Conservation (phyloP, 2,329 filamentous ascomycete species). For the Colletotrichum neosansevieriae region DNA sequence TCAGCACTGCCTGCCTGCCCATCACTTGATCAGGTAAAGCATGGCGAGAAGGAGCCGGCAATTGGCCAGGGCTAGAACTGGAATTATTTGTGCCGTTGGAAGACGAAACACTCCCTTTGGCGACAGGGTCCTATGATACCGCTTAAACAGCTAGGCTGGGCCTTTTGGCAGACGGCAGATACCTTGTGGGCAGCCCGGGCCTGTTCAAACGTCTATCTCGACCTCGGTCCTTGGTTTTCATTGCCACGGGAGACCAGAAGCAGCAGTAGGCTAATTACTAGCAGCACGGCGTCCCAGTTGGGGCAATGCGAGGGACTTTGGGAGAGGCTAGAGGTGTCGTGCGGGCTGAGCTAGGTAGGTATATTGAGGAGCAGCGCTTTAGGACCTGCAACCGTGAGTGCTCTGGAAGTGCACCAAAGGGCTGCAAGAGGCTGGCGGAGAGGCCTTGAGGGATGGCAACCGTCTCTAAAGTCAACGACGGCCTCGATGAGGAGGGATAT, state of each 20-base stretch:
- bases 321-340: constrained; percentile 20
- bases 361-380: constrained; percentile 10
- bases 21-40: not conserved
- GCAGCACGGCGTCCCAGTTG: not conserved
- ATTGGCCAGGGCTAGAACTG: not conserved
- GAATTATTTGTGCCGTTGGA: not conserved
- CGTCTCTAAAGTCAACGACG: not conserved
- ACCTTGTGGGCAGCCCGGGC: not conserved
- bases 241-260: too few species aligned
- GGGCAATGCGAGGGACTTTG: constrained; percentile 29
- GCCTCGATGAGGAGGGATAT: not conserved
- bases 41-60: not conserved
- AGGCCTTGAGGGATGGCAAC: not conserved
- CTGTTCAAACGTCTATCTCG: not conserved
- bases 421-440: not conserved
- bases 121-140: not conserved
- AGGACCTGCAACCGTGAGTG: not conserved
- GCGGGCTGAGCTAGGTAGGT: constrained; percentile 36
- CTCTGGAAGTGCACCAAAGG: too few species aligned
- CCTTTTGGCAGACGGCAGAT: too few species aligned
- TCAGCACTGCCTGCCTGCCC: not conserved
- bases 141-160: not conserved
- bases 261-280: not conserved
- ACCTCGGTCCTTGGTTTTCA: not conserved
- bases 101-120: not conserved